Conservation (phyloP, 371 early-diverging fungal species). For the Mucor racemosus region DNA sequence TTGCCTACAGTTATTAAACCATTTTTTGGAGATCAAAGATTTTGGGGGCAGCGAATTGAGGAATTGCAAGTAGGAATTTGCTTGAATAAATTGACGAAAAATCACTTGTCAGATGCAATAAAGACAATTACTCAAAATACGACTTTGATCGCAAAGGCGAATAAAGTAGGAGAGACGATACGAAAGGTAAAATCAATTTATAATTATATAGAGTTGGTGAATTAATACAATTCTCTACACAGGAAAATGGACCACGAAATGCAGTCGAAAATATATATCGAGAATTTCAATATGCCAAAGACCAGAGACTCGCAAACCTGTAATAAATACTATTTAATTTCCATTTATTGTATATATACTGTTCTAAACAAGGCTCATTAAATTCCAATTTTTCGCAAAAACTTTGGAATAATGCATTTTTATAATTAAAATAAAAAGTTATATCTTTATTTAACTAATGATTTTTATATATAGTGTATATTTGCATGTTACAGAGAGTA, state of each 20-base stretch:
- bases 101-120: constrained; percentile 58
- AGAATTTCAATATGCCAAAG: constrained; percentile 58
- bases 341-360: too few species aligned
- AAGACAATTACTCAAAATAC: constrained; percentile 60
- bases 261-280: constrained; percentile 69
- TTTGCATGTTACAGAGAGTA: constrained; percentile 4
- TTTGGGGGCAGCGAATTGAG: constrained; percentile 77
- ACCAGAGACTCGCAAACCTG: constrained; percentile 6
- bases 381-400: too few species aligned
- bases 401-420: too few species aligned
- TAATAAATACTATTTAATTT: not conserved
- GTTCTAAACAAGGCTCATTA: too few species aligned
- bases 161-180: constrained; percentile 60
- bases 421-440: too few species aligned
- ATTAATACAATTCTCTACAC: not conserved
- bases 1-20: constrained; percentile 79
- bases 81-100: constrained; percentile 60
- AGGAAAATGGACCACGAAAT: constrained; percentile 68
- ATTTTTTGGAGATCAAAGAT: constrained; percentile 86
- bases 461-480: not conserved
- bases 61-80: constrained; percentile 69
- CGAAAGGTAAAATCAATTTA: constrained; percentile 33
- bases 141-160: constrained; percentile 64
- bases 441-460: not conserved
- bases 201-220: not conserved